Base-by-base conservation (phyloP, 805 yeast species). In the Ogataea kodamae region DNA sequence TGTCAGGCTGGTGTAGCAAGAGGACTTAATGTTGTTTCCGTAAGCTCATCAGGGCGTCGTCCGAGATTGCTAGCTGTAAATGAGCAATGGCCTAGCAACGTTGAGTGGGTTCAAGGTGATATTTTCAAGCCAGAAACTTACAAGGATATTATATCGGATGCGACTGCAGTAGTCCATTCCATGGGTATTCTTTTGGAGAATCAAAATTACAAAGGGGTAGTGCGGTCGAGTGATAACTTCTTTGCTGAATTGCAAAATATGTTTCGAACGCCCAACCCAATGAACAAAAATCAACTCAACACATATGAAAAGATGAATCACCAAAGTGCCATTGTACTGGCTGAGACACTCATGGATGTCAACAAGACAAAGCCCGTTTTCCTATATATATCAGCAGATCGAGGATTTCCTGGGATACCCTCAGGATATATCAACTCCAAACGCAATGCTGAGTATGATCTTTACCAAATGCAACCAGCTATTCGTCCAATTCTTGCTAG, bases 311-410 rank as follows among this genome's bases (percentile, higher is more conserved):
- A 74, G 18, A 62, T 83, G 42, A 88, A 87, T 50, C 66, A 78
- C 18, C 78, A 78, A 40, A 77, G 87, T 42, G 90, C 94, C 0
- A 55, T 79, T 5, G 54, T 72, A 2, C 57, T 82, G 12, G 89
- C 87, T 0, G 73, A 74, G 28, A 65, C 80, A 0, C 71, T 75
- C n/a, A 42, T 43, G 9, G 55, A 47, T 22, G 46, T 25, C 10
- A 41, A 42, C 40, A 34, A 40, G 26, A 38, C 28, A 25, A 41
- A 42, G 13, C 37, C 59, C 13, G 60, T 74, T 6, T 80, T 81
- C 50, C 86, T 82, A 1, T 88, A 85, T 50, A 70, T 88, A 2
- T 84, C 95, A 0, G 96, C 96, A 1, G 94, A 85, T 46, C 60
- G 67, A 30, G 79, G 80, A 34, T 72, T 76, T 33, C 87, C 89